Percentiles rank a stretch among this genome's conserved stretches.
Conservation (phyloP, 306 rosid genomes). For the Vigna angularis region DNA sequence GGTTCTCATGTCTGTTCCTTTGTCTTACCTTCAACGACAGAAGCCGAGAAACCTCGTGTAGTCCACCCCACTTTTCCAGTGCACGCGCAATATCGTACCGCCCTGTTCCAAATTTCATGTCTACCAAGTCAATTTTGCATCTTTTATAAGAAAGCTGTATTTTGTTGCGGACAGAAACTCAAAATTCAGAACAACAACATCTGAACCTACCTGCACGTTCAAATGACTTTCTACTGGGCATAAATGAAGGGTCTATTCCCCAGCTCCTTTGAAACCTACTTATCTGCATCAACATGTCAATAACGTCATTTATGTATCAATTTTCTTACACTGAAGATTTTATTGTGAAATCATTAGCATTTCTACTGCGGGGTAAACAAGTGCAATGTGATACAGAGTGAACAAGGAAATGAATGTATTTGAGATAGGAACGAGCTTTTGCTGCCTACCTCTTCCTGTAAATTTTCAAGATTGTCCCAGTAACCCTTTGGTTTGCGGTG, state of each 20-base stretch:
- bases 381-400: not conserved
- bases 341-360: not conserved
- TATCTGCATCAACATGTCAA: slow-evolving; percentile 54
- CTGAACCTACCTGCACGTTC: slow-evolving; percentile 78
- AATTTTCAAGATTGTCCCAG: slow-evolving; percentile 81
- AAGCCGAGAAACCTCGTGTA: slow-evolving; percentile 83
- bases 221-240: slow-evolving; percentile 92
- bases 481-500: slow-evolving; percentile 89
- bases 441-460: slow-evolving; percentile 73
- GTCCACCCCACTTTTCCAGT: slow-evolving; percentile 90
- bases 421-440: slow-evolving; percentile 17
- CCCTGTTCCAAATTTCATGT: slow-evolving; percentile 52
- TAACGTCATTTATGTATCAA: not conserved
- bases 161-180: too few species aligned
- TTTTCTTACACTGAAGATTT: slow-evolving; percentile 2
- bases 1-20: slow-evolving; percentile 59
- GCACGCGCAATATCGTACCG: slow-evolving; percentile 83
- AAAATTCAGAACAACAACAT: slow-evolving; percentile 4
- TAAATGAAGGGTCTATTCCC: slow-evolving; percentile 81
- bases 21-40: slow-evolving; percentile 71
- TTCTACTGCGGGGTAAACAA: not conserved
- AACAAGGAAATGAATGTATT: not conserved
- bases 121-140: not conserved
- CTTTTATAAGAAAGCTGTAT: not conserved
- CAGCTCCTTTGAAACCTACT: slow-evolving; percentile 75